Conservation (phyloP, 2,329 filamentous ascomycete genomes). For the Colletotrichum lupini region DNA sequence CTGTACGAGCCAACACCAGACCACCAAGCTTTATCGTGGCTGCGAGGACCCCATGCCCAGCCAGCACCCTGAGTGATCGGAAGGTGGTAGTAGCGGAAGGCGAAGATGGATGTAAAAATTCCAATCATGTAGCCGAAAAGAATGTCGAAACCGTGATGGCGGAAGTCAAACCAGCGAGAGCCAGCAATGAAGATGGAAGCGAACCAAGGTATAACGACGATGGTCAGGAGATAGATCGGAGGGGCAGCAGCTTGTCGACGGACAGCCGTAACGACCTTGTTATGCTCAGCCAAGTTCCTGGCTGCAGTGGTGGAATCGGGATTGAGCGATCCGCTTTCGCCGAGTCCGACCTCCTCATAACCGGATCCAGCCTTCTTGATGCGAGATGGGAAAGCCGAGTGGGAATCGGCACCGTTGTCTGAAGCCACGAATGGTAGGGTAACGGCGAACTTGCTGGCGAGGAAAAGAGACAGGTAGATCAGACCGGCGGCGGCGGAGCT, state of each 20-base stretch:
- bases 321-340: slow-evolving; percentile 23
- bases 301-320: slow-evolving; percentile 35
- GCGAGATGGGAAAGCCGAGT: slow-evolving; percentile 82
- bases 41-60: slow-evolving; percentile 89
- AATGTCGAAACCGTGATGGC: slow-evolving; percentile 94
- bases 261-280: slow-evolving; percentile 59
- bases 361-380: slow-evolving; percentile 58
- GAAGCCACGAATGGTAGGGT: slow-evolving; percentile 76
- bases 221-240: slow-evolving; percentile 79
- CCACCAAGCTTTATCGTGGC: slow-evolving; percentile 79
- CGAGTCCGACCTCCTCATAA: slow-evolving; percentile 44
- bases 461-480: slow-evolving; percentile 86
- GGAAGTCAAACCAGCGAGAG: slow-evolving; percentile 88
- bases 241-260: slow-evolving; percentile 84
- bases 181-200: slow-evolving; percentile 84
- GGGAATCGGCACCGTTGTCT: slow-evolving; percentile 54
- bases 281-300: slow-evolving; percentile 47
- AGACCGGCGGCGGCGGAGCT: slow-evolving; percentile 83
- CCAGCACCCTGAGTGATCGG: slow-evolving; percentile 83
- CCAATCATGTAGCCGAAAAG: slow-evolving; percentile 87
- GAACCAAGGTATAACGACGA: slow-evolving; percentile 78
- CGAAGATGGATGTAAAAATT: slow-evolving; percentile 74
- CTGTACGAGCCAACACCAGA: slow-evolving; percentile 74
- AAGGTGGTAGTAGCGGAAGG: slow-evolving; percentile 88
- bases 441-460: slow-evolving; percentile 84